Percentiles rank a stretch among this genome's conserved stretches.
These are phyloP conservation scores for Pleomassaria siparia DNA, from an alignment of 2,329 filamentous ascomycete genomes.

Conservation along the genomic window DNA sequence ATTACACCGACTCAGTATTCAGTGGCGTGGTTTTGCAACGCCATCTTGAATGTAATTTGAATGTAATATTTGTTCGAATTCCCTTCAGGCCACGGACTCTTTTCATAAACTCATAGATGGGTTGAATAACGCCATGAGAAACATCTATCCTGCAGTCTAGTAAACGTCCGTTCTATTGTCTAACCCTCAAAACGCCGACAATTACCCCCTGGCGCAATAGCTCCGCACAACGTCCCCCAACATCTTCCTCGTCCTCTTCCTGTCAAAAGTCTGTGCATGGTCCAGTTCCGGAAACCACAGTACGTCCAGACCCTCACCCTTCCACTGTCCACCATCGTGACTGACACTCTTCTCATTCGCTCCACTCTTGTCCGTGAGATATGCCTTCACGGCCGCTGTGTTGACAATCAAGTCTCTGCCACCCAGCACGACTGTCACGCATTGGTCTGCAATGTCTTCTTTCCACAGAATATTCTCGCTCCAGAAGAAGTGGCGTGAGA, in stretches of 20 bases:
- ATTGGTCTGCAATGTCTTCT: slow-evolving; percentile 54
- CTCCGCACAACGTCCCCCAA: slow-evolving; percentile 4
- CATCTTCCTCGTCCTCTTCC: slow-evolving; percentile 1
- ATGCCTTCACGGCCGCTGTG: slow-evolving; percentile 55
- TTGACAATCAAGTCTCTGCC: slow-evolving; percentile 65
- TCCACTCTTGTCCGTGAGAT: slow-evolving; percentile 46
- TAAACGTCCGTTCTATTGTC: too few relatives aligned
- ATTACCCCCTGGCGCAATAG: neutral
- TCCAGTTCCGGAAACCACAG: slow-evolving; percentile 61
- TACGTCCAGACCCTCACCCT: slow-evolving; percentile 52
- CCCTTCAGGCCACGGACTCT: too few relatives aligned
- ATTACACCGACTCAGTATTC: too few relatives aligned
- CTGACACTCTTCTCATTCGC: neutral
- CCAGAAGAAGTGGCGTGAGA: slow-evolving; percentile 69
- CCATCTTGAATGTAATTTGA: too few relatives aligned
- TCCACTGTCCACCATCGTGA: slow-evolving; percentile 1
- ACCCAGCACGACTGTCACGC: slow-evolving; percentile 58
- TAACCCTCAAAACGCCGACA: neutral
- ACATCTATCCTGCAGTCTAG: too few relatives aligned
- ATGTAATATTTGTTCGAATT: too few relatives aligned
- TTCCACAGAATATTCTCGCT: slow-evolving; percentile 67
- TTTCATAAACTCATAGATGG: too few relatives aligned
- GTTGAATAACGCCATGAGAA: too few relatives aligned
- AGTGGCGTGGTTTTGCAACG: too few relatives aligned
- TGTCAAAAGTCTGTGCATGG: slow-evolving; percentile 54